A percentile compares a stretch with the other conserved stretches of the same genome.
Evolutionary conservation across 495 filamentous ascomycete species (phyloP).

Genomic region (Pseudevernia furfuracea): DNA sequence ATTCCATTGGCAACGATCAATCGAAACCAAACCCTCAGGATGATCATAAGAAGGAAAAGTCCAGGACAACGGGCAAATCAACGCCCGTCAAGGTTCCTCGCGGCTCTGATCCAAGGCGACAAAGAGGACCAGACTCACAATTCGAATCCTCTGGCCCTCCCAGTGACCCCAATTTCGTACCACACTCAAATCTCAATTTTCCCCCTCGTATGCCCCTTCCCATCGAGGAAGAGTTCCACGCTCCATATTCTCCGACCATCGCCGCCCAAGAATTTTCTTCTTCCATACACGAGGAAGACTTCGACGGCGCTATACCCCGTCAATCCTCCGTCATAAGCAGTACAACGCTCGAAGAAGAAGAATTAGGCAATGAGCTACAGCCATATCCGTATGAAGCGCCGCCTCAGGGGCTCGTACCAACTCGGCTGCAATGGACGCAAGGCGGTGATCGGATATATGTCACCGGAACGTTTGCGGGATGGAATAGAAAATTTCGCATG

Average conservation of each 20-base stretch:
- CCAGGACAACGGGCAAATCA: conserved; percentile 33
- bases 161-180: conserved; percentile 43
- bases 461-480: conserved; percentile 91
- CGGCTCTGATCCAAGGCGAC: conserved; percentile 21
- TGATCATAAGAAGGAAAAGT: conserved; percentile 23
- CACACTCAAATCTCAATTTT: conserved; percentile 52
- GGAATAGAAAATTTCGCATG: conserved; percentile 85
- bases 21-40: conserved; percentile 23
- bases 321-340: conserved; percentile 57
- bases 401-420: conserved; percentile 59
- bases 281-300: conserved; percentile 26
- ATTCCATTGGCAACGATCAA: conserved; percentile 26
- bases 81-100: conserved; percentile 47
- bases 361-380: conserved; percentile 63
- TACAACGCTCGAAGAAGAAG: conserved; percentile 71
- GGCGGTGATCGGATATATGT: conserved; percentile 84
- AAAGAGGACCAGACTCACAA: conserved; percentile 27
- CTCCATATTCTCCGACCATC: conserved; percentile 75
- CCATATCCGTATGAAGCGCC: conserved; percentile 49
- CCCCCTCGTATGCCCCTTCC: conserved; percentile 85
- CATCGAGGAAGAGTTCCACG: conserved; percentile 80
- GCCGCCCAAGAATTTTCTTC: conserved; percentile 50
- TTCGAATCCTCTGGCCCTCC: conserved; percentile 41
- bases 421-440: conserved; percentile 71
- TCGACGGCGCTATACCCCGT: conserved; percentile 51